phyloP scores from a whole-genome alignment of 306 rosid species.

The Carpinus fangiana region DNA sequence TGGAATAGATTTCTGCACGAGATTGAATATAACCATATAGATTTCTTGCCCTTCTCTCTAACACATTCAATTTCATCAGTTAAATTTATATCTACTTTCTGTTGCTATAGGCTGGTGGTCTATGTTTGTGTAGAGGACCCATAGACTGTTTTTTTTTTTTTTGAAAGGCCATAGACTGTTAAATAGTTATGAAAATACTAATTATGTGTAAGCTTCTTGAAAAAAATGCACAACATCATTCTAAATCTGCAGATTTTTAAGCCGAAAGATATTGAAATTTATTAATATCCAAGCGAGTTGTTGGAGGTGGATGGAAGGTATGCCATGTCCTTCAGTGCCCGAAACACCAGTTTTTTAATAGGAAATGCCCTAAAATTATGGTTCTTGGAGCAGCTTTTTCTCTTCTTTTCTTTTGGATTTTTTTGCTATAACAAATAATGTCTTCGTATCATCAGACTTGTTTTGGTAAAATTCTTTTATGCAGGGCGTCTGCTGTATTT shows the following conservation, averaged over 20 bases:
- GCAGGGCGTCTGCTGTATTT: constrained; percentile 94
- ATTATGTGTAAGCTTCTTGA: neutral
- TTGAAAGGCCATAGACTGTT: neutral
- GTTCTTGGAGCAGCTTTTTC: neutral
- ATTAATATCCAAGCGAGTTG: neutral
- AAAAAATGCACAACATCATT: neutral
- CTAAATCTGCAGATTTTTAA: neutral
- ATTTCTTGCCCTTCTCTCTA: neutral
- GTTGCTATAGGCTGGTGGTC: neutral
- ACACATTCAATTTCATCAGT: neutral
- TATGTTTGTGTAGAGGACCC: neutral
- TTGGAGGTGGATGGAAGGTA: neutral
- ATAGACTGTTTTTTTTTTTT: neutral
- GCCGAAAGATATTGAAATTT: neutral
- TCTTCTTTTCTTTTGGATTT: neutral
- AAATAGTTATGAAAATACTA: neutral
- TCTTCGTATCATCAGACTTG: neutral
- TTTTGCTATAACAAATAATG: constrained; percentile 21
- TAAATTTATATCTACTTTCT: neutral
- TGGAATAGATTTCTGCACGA: neutral
- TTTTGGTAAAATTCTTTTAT: constrained; percentile 24
- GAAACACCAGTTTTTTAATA: neutral
- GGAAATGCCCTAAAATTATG: neutral
- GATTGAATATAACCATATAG: neutral
- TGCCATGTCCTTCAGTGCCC: neutral